Conservation (phyloP, 2,329 filamentous ascomycete species). For the Rhynchosporium graminicola region DNA sequence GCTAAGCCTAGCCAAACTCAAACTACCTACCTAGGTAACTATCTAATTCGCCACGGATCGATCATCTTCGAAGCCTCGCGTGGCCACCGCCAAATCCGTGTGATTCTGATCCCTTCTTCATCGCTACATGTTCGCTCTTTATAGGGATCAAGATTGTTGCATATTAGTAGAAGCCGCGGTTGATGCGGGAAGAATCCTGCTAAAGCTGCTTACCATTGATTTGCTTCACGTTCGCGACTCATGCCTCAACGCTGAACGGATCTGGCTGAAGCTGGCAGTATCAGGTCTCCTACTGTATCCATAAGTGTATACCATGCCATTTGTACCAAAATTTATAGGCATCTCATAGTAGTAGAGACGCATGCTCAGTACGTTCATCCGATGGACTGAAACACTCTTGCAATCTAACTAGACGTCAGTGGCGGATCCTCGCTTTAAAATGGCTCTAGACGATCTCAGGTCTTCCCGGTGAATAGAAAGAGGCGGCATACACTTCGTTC, state of each 20-base stretch:
- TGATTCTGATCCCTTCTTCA: background rate
- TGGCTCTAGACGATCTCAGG: background rate
- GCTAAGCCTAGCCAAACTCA: background rate
- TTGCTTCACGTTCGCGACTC: too few species aligned
- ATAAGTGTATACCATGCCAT: background rate
- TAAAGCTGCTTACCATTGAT: too few species aligned
- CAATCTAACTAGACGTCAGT: constrained; percentile 7
- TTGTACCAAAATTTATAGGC: background rate
- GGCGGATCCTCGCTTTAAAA: background rate
- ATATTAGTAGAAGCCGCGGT: too few species aligned
- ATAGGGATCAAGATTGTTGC: background rate
- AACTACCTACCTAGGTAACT: background rate
- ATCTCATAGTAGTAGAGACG: background rate
- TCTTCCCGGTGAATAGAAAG: background rate
- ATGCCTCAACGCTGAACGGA: too few species aligned
- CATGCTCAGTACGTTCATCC: constrained; percentile 8
- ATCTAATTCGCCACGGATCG: too few species aligned
- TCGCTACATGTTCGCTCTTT: background rate
- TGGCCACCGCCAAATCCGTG: too few species aligned
- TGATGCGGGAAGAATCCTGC: background rate
- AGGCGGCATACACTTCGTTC: background rate
- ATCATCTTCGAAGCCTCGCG: too few species aligned
- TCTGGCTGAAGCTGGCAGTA: background rate
- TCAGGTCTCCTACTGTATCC: background rate
- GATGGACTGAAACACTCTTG: background rate